Evolutionary conservation across 805 yeast genomes (phyloP).

Genomic region (Cyberlindnera amylophila): DNA sequence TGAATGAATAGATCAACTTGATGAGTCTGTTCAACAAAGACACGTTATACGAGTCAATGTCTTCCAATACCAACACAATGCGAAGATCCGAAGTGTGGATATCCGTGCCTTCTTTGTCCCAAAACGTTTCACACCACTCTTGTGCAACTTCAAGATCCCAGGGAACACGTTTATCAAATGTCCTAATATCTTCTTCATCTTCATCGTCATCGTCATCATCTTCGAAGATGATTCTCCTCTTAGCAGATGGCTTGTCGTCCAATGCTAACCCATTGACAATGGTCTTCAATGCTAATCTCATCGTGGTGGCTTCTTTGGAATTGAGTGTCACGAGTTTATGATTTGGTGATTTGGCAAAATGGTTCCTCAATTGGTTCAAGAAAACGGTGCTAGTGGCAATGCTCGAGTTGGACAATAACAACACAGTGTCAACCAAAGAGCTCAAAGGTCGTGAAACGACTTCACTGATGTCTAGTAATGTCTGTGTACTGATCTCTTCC

Average conservation of each 20-base stretch:
- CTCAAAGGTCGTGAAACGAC: conserved; percentile 8
- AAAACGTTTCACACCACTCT: conserved; percentile 23
- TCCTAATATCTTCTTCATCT: conserved; percentile 12
- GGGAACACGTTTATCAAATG: conserved; percentile 21
- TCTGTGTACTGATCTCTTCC: conserved; percentile 15
- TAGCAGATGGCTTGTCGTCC: background rate
- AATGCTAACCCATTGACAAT: conserved; percentile 17
- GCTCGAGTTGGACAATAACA: conserved; percentile 23
- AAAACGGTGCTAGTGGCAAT: conserved; percentile 20
- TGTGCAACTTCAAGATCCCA: conserved; percentile 25
- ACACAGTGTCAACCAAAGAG: conserved; percentile 14
- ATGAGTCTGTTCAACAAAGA: conserved; percentile 19
- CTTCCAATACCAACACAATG: conserved; percentile 24
- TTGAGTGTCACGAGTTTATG: conserved; percentile 18
- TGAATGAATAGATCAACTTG: conserved; percentile 15
- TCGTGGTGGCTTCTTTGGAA: conserved; percentile 27
- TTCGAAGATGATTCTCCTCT: background rate
- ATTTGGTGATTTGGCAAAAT: conserved; percentile 8
- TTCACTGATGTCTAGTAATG: conserved; percentile 12
- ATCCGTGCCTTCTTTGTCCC: conserved; percentile 2
- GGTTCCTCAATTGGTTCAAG: conserved; percentile 10
- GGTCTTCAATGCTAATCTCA: conserved; percentile 21
- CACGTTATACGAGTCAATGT: conserved; percentile 25
- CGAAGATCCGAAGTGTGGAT: conserved; percentile 13
- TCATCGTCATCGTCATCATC: conserved; percentile 14